Evolutionary conservation across 1,284 basidiomycete genomes (phyloP), one percentile per base, ranked within the genome.

Genomic region (Lentinus polychrous): DNA sequence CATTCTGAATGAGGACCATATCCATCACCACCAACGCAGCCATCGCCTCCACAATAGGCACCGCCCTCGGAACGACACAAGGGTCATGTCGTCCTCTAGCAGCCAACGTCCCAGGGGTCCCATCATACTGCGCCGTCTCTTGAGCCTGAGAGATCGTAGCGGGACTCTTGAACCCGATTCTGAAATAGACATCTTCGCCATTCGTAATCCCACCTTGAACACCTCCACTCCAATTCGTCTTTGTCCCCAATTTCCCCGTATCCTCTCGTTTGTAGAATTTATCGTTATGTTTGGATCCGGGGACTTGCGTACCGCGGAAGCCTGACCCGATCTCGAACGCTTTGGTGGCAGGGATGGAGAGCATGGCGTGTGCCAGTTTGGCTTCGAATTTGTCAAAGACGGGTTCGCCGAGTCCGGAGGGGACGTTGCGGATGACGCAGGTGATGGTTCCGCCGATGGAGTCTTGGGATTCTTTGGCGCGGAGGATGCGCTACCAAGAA

Each of bases 361-460:
- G 80, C 94, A 99, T 99, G 14, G 96, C 96, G 66, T 99, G 96
- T 2, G 82, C 96, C 51, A 99, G 83, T 58, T 85, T 83, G 31
- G 96, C 96, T 68, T 98, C 96, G 64, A 99, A 86, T 73, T 99
- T 99, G 78, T 99, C 94, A 66, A 99, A 99, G 50, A 92, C 90
- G 40, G 96, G 96, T 68, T 99, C 96, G 49, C 96, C 96, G 33
- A 99, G 80, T 2, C 96, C 96, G 15, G 86, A 70, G 36, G 96
- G 94, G 5, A 89, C 82, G 55, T 86, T 81, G 47, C 95, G 88
- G 61, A 99, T 91, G 36, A 99, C 90, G 66, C 96, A 99, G 46
- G 93, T 98, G 50, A 99, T 83, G 5, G 92, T 97, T 20, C 96
- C 96, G 50, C 96, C 96, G 57, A 99, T 96, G 3, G 94, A 97